Conservation (phyloP, 2,329 filamentous ascomycete genomes). For the Aschersonia sp. region DNA sequence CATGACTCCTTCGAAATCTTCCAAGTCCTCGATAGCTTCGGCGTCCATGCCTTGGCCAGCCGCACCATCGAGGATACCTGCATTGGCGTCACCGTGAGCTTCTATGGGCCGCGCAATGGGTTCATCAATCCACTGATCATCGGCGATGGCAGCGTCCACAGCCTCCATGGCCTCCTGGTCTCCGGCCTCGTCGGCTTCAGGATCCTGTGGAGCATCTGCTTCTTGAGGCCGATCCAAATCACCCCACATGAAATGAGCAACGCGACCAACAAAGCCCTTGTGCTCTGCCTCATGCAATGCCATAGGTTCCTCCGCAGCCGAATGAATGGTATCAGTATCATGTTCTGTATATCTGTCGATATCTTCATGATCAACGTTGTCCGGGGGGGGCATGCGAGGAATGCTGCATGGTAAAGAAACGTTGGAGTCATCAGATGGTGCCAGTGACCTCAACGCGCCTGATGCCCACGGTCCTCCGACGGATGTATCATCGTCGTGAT, state of each 20-base stretch:
- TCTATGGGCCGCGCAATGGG: slow-evolving; percentile 13
- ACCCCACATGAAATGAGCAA: slow-evolving; percentile 50
- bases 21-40: slow-evolving; percentile 68
- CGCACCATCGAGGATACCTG: slow-evolving; percentile 20
- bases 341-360: slow-evolving; percentile 1
- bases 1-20: slow-evolving; percentile 92
- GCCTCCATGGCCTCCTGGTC: slow-evolving; percentile 13
- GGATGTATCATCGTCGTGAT: slow-evolving; percentile 3
- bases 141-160: slow-evolving; percentile 18
- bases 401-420: no score
- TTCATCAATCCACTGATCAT: slow-evolving; percentile 1
- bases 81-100: slow-evolving; percentile 13
- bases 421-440: no score
- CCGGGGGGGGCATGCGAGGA: no score
- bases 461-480: background rate
- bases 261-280: slow-evolving; percentile 13
- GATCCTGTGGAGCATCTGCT: slow-evolving; percentile 10
- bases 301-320: slow-evolving; percentile 1
- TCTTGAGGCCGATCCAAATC: slow-evolving; percentile 28
- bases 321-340: slow-evolving; percentile 5
- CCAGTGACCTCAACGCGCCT: no score
- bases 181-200: slow-evolving; percentile 27
- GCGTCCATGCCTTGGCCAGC: slow-evolving; percentile 56
- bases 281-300: slow-evolving; percentile 6
- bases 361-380: background rate